Evolutionary conservation across 805 yeast genomes (phyloP).

Genomic region (Priceomyces castillae): DNA sequence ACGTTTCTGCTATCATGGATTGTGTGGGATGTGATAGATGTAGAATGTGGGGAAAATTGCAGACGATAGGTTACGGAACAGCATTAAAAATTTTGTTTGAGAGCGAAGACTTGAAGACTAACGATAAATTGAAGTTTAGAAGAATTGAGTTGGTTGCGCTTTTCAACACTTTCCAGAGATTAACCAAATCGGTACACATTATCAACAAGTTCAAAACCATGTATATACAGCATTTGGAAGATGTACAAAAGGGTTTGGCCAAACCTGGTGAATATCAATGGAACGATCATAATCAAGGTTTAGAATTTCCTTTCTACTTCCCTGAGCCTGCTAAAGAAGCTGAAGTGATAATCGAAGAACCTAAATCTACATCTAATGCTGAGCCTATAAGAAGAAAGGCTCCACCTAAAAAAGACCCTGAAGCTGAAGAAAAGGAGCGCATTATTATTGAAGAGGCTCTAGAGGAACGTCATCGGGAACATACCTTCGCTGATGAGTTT

Average conservation of each 20-base stretch:
- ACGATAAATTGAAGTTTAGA: constrained; percentile 57
- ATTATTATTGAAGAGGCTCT: neutral
- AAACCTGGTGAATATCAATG: constrained; percentile 41
- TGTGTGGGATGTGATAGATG: constrained; percentile 99
- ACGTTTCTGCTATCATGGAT: constrained; percentile 92
- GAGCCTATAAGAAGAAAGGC: constrained; percentile 2
- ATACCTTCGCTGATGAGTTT: constrained; percentile 41
- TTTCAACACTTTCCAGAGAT: constrained; percentile 87
- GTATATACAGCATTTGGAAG: constrained; percentile 43
- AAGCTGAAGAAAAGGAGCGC: neutral
- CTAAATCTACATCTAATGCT: neutral
- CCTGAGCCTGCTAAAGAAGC: neutral
- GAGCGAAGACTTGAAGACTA: constrained; percentile 50
- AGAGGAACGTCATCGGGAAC: neutral
- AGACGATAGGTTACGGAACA: constrained; percentile 96
- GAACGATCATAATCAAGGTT: constrained; percentile 19
- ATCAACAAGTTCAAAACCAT: constrained; percentile 66
- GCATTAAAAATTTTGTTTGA: constrained; percentile 89
- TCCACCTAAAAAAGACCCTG: constrained; percentile 1
- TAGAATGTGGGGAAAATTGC: constrained; percentile 96
- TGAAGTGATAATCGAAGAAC: neutral
- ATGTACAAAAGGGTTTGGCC: constrained; percentile 37
- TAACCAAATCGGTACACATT: constrained; percentile 79
- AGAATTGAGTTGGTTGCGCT: constrained; percentile 87
- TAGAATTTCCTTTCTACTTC: constrained; percentile 36